Evolutionary conservation across 1,139 yeast species (phyloP).

Genomic region (Dujonia santamariae): DNA sequence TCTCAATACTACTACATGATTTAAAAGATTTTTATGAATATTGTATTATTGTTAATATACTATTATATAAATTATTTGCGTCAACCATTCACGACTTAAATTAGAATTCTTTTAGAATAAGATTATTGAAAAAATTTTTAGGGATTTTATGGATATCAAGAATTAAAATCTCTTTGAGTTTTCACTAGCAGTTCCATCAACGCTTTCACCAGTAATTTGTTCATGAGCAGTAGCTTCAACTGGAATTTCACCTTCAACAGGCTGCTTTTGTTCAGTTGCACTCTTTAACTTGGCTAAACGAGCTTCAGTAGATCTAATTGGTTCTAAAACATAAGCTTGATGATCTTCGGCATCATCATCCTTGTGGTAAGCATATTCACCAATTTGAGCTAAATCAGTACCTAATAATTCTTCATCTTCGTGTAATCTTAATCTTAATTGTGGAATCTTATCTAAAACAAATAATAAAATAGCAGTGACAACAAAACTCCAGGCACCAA

Average conservation of each 20-base stretch:
- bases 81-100: background rate
- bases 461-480: slow-evolving; percentile 71
- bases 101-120: too few relatives aligned
- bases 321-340: slow-evolving; percentile 66
- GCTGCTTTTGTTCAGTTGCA: slow-evolving; percentile 16
- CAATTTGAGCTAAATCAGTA: slow-evolving; percentile 84
- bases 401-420: slow-evolving; percentile 91
- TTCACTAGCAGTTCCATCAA: slow-evolving; percentile 20
- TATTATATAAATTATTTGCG: background rate
- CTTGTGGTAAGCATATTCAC: slow-evolving; percentile 76
- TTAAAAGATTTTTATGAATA: too few relatives aligned
- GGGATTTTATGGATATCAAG: background rate
- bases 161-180: slow-evolving; percentile 13
- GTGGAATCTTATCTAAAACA: slow-evolving; percentile 76
- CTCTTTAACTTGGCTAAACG: slow-evolving; percentile 34
- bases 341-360: slow-evolving; percentile 34
- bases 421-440: slow-evolving; percentile 75
- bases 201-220: slow-evolving; percentile 13
- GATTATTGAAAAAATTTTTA: too few relatives aligned
- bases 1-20: too few relatives aligned
- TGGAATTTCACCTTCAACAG: slow-evolving; percentile 15
- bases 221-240: slow-evolving; percentile 17
- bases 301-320: slow-evolving; percentile 61
- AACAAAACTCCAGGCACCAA: slow-evolving; percentile 76
- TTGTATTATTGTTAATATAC: slow-evolving; percentile 1